These are phyloP conservation scores for Aspergillus egyptiacus DNA, from an alignment of 495 filamentous ascomycete genomes.

Conservation along the genomic window DNA sequence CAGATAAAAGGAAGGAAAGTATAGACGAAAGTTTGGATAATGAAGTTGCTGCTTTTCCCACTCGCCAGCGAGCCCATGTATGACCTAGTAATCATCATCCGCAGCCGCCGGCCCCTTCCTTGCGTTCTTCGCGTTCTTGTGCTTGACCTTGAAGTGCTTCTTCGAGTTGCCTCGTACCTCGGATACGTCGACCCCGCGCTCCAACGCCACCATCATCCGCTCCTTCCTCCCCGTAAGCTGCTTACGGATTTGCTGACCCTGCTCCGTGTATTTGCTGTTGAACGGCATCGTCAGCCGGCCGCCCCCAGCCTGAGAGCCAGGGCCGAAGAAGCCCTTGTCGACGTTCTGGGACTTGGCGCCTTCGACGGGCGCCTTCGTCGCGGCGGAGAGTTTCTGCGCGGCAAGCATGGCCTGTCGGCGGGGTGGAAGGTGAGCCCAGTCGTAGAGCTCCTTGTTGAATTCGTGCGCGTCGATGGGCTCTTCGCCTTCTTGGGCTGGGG, in stretches of 20 bases:
- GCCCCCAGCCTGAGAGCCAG: conserved; percentile 51
- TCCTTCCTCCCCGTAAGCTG: conserved; percentile 77
- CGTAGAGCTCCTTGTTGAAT: conserved; percentile 90
- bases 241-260: conserved; percentile 61
- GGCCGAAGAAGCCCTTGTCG: conserved; percentile 82
- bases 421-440: conserved; percentile 66
- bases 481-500: conserved; percentile 51
- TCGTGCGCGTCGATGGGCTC: conserved; percentile 57
- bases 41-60: conserved; percentile 5
- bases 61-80: conserved; percentile 13
- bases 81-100: conserved; percentile 33
- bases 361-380: conserved; percentile 22
- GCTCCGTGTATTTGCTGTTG: conserved; percentile 77
- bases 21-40: background rate
- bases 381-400: conserved; percentile 21
- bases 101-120: conserved; percentile 27
- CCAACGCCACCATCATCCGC: conserved; percentile 74
- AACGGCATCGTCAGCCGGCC: conserved; percentile 74
- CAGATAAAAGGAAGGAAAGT: background rate
- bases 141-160: conserved; percentile 90
- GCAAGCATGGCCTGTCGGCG: conserved; percentile 55
- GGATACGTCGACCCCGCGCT: conserved; percentile 76
- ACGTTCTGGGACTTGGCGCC: conserved; percentile 69
- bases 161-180: conserved; percentile 72
- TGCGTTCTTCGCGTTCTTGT: conserved; percentile 59